Evolutionary conservation across 1,284 basidiomycete genomes (phyloP).

Genomic region (Heliocybe sulcata): DNA sequence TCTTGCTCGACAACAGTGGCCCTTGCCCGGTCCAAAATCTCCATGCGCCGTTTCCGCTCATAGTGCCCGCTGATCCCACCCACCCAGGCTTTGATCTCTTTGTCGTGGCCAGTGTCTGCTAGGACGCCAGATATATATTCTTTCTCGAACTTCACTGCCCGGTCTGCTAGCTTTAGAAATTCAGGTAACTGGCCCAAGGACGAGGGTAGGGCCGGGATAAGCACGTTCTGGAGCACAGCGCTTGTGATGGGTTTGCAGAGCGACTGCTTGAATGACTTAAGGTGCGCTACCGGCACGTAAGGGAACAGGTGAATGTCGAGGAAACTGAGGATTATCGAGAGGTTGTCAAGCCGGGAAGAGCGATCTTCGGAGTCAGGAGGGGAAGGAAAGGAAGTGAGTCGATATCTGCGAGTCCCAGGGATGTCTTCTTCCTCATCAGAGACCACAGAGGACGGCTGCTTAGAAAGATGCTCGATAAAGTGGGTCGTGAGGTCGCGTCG

Average conservation of each 20-base stretch:
- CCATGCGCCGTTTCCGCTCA: conserved; percentile 58
- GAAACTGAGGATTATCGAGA: conserved; percentile 49
- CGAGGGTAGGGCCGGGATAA: conserved; percentile 62
- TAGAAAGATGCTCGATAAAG: conserved; percentile 52
- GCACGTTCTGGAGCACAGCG: conserved; percentile 55
- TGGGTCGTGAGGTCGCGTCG: conserved; percentile 56
- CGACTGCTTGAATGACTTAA: conserved; percentile 36
- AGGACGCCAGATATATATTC: conserved; percentile 42
- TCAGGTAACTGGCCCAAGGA: conserved; percentile 46
- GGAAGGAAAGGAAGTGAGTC: conserved; percentile 37
- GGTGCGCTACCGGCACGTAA: conserved; percentile 40
- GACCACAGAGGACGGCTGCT: conserved; percentile 39
- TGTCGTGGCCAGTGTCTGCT: conserved; percentile 39
- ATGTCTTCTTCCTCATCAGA: conserved; percentile 25
- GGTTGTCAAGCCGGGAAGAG: conserved; percentile 38
- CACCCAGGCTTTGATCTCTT: conserved; percentile 53
- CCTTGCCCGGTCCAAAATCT: conserved; percentile 54
- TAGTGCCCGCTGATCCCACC: conserved; percentile 61
- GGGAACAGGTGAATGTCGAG: conserved; percentile 47
- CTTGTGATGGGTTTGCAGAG: conserved; percentile 50
- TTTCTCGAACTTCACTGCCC: conserved; percentile 58
- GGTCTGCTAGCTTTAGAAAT: conserved; percentile 50
- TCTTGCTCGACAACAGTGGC: conserved; percentile 32
- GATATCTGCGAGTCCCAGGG: conserved; percentile 28
- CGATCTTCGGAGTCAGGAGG: conserved; percentile 33